phyloP scores from a whole-genome alignment of 148 eudicot genomes.

The Rhododendron ovatum region DNA sequence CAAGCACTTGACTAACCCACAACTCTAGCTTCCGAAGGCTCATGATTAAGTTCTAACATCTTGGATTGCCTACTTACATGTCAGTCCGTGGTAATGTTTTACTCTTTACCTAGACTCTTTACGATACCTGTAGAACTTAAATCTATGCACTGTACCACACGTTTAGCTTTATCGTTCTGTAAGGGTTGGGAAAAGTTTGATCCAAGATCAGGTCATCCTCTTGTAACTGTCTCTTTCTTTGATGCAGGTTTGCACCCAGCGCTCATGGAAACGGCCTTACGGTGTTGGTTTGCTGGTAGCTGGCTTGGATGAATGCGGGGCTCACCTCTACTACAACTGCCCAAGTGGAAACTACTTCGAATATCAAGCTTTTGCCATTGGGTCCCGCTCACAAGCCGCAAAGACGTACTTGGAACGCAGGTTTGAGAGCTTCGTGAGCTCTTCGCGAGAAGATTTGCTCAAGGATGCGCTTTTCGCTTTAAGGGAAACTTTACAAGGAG shows the following conservation, averaged over 20 bases:
- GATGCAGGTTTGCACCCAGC: constrained; percentile 89
- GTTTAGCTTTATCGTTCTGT: no score
- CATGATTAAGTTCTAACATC: no score
- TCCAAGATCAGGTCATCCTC: not conserved
- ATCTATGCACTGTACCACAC: not conserved
- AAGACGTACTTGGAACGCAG: constrained; percentile 91
- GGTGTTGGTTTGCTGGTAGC: constrained; percentile 93
- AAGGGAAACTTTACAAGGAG: constrained; percentile 90
- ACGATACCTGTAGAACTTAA: no score
- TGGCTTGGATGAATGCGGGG: constrained; percentile 93
- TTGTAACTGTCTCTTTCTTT: constrained; percentile 10
- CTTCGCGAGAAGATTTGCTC: constrained; percentile 70
- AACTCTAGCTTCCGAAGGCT: no score
- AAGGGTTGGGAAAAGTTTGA: not conserved
- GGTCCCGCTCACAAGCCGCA: constrained; percentile 97
- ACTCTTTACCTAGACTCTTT: no score
- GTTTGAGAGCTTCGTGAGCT: constrained; percentile 60
- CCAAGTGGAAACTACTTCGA: constrained; percentile 99
- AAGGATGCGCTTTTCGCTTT: constrained; percentile 92
- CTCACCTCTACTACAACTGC: constrained; percentile 96
- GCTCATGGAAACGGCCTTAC: constrained; percentile 97
- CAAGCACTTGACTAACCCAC: no score
- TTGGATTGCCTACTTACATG: no score
- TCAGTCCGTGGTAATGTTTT: no score
- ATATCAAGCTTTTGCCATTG: constrained; percentile 94